Base-by-base conservation (phyloP, 1,284 basidiomycete genomes). In the Afroboletus lepidellus region DNA sequence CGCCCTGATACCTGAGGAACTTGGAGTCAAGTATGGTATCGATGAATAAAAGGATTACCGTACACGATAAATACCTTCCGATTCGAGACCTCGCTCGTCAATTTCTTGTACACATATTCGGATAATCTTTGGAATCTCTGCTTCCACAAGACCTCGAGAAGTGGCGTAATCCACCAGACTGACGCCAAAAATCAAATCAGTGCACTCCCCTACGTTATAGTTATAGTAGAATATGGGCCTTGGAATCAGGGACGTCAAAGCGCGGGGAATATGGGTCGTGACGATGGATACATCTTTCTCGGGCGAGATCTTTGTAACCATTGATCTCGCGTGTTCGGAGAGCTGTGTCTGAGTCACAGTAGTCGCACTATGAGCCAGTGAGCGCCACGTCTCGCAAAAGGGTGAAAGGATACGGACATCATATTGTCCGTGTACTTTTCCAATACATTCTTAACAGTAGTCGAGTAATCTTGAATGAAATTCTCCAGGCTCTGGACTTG, bases 161-260 rank as follows among this genome's bases (percentile, higher is more conserved):
- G 89, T 93, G 12, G 94, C 92, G 67, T 99, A 98, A 69, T 98
- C 95, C 48, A 88, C 85, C 49, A 99, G 73, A 57, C 84, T 87
- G 57, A 98, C 87, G 23, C 96, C 96, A 67, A 98, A 98, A 43
- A 98, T 90, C 32, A 99, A 75, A 64, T 92, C 90, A 48, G 80
- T 81, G 63, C 94, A 98, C 65, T 88, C 85, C 21, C 96, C 97
- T 37, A 97, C 90, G 60, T 81, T 79, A 52, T 85, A 90, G 67
- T 94, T 90, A 60, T 89, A 80, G 68, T 94, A 92, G 60, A 84
- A 72, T 24, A 83, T 77, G 21, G 80, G 82, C 51, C 83, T 81
- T 11, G 87, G 89, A 47, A 81, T 83, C 15, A 82, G 75, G 20
- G 77, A 77, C 3, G 80, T 75, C 38, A 90, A 67, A 27, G 81